These are phyloP conservation scores for Ophiognomonia clavigignenti-juglandacearum DNA, from an alignment of 2,329 filamentous ascomycete genomes.

Conservation along the genomic window DNA sequence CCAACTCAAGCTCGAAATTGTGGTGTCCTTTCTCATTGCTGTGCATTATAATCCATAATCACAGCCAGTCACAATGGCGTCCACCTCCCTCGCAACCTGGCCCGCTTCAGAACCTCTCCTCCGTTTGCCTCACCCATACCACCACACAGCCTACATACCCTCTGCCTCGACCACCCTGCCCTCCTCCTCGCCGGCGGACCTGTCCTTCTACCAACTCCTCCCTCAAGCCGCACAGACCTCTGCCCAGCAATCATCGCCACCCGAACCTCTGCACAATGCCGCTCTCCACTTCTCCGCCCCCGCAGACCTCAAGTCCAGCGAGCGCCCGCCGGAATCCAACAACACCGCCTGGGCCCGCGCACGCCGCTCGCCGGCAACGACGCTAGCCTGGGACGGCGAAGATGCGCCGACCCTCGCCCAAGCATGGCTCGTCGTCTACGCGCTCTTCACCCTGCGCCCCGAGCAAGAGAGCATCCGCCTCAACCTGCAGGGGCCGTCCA, in stretches of 20 bases:
- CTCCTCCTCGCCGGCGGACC: slow-evolving; percentile 2
- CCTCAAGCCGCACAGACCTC: slow-evolving; percentile 2
- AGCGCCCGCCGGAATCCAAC: slow-evolving; percentile 38
- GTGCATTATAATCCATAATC: no score
- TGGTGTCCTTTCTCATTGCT: neutral
- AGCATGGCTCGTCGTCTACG: slow-evolving; percentile 49
- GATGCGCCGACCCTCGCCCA: slow-evolving; percentile 42
- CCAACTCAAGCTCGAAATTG: no score
- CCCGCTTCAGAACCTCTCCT: slow-evolving; percentile 22
- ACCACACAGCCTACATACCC: slow-evolving; percentile 24
- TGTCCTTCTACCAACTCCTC: slow-evolving; percentile 7
- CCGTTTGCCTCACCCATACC: slow-evolving; percentile 27
- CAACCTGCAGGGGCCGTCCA: slow-evolving; percentile 31
- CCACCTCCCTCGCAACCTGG: slow-evolving; percentile 20
- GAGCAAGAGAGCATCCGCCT: slow-evolving; percentile 45
- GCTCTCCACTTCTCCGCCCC: slow-evolving; percentile 28
- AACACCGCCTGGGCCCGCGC: slow-evolving; percentile 54
- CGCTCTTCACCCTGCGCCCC: slow-evolving; percentile 46
- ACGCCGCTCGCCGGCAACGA: slow-evolving; percentile 45
- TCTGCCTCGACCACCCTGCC: slow-evolving; percentile 17
- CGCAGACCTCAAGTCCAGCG: slow-evolving; percentile 25
- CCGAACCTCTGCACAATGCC: slow-evolving; percentile 22
- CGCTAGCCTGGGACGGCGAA: slow-evolving; percentile 37
- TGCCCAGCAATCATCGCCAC: slow-evolving; percentile 13
- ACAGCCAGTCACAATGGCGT: slow-evolving; percentile 16